phyloP scores from a whole-genome alignment of 75 land plant genomes.

The Sequoia sempervirens region DNA sequence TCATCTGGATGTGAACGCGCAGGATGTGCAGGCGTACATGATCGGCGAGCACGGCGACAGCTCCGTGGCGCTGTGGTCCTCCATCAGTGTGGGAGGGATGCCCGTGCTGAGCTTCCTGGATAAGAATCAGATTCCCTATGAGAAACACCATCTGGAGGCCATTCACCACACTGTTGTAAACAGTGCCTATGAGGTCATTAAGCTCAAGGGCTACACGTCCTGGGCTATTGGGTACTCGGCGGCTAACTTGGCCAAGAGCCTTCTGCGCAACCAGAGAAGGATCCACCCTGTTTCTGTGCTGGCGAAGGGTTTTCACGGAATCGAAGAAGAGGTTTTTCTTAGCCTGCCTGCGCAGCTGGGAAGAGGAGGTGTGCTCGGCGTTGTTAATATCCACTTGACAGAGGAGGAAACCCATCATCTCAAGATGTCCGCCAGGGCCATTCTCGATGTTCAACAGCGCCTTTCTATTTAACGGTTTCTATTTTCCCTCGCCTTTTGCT shows the following conservation, averaged over 20 bases:
- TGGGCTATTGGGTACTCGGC: conserved; percentile 91
- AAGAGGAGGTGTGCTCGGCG: conserved; percentile 51
- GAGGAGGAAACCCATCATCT: conserved; percentile 51
- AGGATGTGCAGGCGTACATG: too few species aligned
- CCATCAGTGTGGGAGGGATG: conserved; percentile 48
- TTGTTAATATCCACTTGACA: conserved; percentile 50
- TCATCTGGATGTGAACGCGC: too few species aligned
- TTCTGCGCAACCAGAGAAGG: conserved; percentile 56
- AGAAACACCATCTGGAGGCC: conserved; percentile 44
- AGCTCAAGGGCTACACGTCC: conserved; percentile 81
- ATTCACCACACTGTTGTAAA: conserved; percentile 51
- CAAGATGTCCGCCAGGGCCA: conserved; percentile 48
- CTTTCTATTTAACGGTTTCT: conserved; percentile 27
- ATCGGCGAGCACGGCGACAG: too few species aligned
- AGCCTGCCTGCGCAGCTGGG: conserved; percentile 26
- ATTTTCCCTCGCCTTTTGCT: too few species aligned
- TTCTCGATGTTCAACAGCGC: conserved; percentile 49
- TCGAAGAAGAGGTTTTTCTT: too few species aligned
- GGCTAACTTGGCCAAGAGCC: conserved; percentile 54
- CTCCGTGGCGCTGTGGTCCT: too few species aligned
- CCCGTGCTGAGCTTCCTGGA: conserved; percentile 48
- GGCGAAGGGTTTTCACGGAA: too few species aligned
- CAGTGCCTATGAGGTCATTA: conserved; percentile 77
- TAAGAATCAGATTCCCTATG: conserved; percentile 33
- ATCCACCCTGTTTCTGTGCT: too few species aligned